A percentile compares a stretch with the other conserved stretches of the same genome.
phyloP scores from a whole-genome alignment of 345 rosid species.

The Hypericum perforatum region DNA sequence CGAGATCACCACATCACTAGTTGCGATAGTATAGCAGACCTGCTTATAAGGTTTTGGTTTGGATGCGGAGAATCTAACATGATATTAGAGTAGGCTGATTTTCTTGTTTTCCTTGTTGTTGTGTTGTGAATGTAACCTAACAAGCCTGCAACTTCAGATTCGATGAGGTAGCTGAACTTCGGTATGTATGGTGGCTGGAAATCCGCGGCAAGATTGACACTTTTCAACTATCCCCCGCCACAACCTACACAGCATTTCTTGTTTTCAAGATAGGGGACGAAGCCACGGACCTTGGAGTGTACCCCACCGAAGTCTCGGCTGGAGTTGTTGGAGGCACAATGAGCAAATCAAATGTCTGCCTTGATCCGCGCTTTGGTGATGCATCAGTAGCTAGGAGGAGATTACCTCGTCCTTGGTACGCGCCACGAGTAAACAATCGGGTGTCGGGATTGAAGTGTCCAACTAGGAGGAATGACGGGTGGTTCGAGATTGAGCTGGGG shows the following conservation, averaged over 20 bases:
- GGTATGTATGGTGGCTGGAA: background rate
- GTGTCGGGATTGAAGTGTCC: background rate
- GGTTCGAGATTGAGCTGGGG: background rate
- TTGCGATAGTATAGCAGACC: no score
- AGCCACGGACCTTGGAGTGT: background rate
- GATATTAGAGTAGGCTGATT: no score
- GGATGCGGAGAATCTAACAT: no score
- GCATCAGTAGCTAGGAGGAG: no score
- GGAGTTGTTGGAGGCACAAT: background rate
- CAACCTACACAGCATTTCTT: background rate
- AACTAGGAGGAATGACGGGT: constrained; percentile 1
- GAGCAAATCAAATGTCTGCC: background rate
- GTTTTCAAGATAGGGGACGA: background rate
- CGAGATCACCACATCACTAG: no score
- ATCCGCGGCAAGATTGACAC: constrained; percentile 1
- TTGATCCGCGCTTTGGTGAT: background rate
- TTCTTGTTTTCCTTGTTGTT: no score
- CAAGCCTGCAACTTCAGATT: background rate
- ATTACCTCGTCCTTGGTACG: background rate
- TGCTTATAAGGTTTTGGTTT: no score
- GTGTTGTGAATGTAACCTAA: background rate
- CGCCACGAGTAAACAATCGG: background rate
- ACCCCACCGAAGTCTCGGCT: background rate
- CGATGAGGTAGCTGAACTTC: background rate
- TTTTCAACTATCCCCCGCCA: background rate